phyloP scores from a whole-genome alignment of 2,329 filamentous ascomycete species.

The Monilinia aucupariae region DNA sequence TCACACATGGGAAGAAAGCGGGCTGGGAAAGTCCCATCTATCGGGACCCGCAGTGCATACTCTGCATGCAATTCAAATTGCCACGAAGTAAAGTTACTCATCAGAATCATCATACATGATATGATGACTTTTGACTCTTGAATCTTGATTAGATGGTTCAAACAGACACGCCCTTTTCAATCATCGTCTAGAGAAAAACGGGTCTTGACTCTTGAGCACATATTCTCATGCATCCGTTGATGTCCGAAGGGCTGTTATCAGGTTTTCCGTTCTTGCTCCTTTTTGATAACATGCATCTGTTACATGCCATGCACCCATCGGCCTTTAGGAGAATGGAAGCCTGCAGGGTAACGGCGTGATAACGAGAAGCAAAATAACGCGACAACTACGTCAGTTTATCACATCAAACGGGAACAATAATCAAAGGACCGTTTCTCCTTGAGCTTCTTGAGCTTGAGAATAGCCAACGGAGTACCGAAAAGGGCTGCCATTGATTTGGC shows the following conservation, averaged over 20 bases:
- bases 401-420: background rate
- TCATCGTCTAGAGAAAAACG: background rate
- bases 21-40: background rate
- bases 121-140: no score
- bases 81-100: background rate
- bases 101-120: slow-evolving; percentile 6
- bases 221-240: background rate
- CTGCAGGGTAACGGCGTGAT: no score
- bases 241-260: background rate
- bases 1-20: background rate
- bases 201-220: background rate
- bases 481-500: background rate
- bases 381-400: background rate
- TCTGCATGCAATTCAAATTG: slow-evolving; percentile 1
- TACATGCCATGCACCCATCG: no score
- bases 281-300: background rate
- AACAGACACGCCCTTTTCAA: background rate
- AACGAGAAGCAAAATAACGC: background rate
- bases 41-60: background rate
- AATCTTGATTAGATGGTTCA: background rate
- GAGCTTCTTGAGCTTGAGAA: no score
- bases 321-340: background rate
- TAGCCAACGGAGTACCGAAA: background rate
- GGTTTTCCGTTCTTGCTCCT: background rate
- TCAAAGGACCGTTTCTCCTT: background rate